A percentile compares a stretch with the other conserved stretches of the same genome.
phyloP scores from a whole-genome alignment of 1,284 basidiomycete genomes.

The Butyriboletus regius region DNA sequence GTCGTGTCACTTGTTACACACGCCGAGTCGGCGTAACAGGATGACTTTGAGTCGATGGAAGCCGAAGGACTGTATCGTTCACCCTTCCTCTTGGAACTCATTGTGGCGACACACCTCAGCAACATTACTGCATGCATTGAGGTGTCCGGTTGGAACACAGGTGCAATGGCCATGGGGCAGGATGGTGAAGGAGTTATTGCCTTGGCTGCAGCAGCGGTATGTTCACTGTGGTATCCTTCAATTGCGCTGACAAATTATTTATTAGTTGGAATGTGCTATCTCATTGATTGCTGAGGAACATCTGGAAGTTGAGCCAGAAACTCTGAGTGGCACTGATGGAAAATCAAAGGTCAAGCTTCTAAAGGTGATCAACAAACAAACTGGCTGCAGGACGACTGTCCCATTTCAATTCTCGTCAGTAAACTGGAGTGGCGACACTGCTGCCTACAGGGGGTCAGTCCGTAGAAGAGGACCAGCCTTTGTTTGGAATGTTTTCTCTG shows the following conservation, averaged over 20 bases:
- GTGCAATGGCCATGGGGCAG: neutral
- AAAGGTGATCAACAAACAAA: neutral
- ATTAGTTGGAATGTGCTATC: neutral
- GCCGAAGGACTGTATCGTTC: neutral
- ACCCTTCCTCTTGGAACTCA: neutral
- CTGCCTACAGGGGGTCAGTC: neutral
- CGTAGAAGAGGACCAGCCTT: neutral
- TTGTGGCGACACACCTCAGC: neutral
- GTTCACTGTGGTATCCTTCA: neutral
- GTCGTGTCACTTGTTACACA: too few species aligned
- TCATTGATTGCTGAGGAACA: neutral
- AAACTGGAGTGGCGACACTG: neutral
- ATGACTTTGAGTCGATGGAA: neutral
- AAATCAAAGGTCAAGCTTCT: neutral
- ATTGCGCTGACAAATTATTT: neutral
- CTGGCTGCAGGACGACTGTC: neutral
- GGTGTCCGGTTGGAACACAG: neutral
- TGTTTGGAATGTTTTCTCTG: neutral
- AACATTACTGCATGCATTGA: neutral
- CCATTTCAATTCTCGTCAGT: neutral
- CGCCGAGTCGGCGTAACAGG: too few species aligned
- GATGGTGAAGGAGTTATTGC: neutral
- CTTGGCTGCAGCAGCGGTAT: neutral
- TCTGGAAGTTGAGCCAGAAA: neutral
- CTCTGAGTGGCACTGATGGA: neutral